Evolutionary conservation across 148 eudicot genomes (phyloP).

Genomic region (Spergularia bocconei): DNA sequence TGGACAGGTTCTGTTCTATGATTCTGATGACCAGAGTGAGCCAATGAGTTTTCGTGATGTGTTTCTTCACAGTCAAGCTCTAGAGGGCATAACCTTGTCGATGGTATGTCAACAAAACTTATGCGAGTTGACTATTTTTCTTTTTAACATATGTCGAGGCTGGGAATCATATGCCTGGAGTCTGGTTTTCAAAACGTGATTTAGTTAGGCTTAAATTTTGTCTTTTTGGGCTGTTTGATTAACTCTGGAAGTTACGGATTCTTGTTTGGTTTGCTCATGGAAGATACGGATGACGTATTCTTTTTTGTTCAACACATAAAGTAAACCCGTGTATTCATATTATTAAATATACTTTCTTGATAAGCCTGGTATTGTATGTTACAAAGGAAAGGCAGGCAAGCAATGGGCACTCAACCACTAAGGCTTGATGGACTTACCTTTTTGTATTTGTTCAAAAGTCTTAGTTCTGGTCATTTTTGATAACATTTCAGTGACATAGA

Average conservation of each 20-base stretch:
- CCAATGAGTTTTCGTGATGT: slow-evolving; percentile 89
- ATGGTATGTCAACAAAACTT: slow-evolving; percentile 53
- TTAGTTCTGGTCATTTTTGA: too few species aligned
- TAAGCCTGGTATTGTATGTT: too few species aligned
- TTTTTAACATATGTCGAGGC: neutral
- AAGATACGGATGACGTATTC: neutral
- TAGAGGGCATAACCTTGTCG: slow-evolving; percentile 87
- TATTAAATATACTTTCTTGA: too few species aligned
- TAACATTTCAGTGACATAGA: too few species aligned
- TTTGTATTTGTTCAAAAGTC: too few species aligned
- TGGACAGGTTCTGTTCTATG: slow-evolving; percentile 90
- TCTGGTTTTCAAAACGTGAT: neutral
- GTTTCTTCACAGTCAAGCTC: slow-evolving; percentile 93
- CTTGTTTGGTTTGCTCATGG: neutral
- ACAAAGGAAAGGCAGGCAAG: neutral
- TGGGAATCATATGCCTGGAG: neutral
- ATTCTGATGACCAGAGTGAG: slow-evolving; percentile 78
- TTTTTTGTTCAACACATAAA: too few species aligned
- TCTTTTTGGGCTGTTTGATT: neutral
- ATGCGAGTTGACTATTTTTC: neutral
- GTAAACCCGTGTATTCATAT: too few species aligned
- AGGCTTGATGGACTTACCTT: neutral
- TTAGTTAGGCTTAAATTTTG: neutral
- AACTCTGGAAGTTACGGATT: neutral
- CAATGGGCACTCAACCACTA: neutral